Base-by-base conservation (phyloP, 208 protist genomes). In the Strigomonas culicis region DNA sequence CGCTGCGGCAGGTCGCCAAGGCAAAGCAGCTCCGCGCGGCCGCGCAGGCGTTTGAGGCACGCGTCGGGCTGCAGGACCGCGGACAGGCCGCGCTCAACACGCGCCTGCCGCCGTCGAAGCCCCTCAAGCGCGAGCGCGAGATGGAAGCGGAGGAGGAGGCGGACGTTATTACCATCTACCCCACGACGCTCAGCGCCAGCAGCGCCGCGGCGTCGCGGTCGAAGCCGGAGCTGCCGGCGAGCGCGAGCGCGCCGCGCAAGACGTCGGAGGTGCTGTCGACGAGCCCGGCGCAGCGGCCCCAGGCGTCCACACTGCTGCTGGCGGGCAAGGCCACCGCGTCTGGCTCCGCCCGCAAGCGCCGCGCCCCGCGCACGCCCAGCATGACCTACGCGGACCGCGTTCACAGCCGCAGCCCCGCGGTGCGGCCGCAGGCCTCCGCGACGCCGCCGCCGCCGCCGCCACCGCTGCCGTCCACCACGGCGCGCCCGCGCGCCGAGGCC, bases 351-450 rank as follows among this genome's bases (percentile, higher is more conserved):
- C 63, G 62, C 21, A 79, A 75, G 70, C 72, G 76, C 10, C 79
- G 77, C 36, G 84, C 82, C 6, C 86, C 86, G 17, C 80, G 80
- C n/a, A 93, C 82, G 39, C 86, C 86, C 34, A 90, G 80, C 66
- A 22, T 79, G 15, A 93, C 86, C 0, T 70, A 79, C 28, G 86
- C 86, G 4, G 86, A 93, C 34, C 77, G 81, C 46, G 15, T 79
- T 15, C 49, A 68, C 31, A 59, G 39, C 39, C 49, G 59, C 52
- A 47, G 43, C 0, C 56, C 75, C 19, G 43, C 61, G 3, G 65
- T 51, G 31, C 70, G 59, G 4, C 63, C 58, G 3, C 63, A 31
- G 10, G 59, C 62, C 11, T 60, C 55, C 22, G 52, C 57, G 19
- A 55, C 51, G 3, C 44, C 59, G 28, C 55, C 47, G 41, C 7